Percentiles rank a stretch among this genome's conserved stretches.
Conservation (phyloP, 495 filamentous ascomycete genomes). For the Xeromyces bisporus region DNA sequence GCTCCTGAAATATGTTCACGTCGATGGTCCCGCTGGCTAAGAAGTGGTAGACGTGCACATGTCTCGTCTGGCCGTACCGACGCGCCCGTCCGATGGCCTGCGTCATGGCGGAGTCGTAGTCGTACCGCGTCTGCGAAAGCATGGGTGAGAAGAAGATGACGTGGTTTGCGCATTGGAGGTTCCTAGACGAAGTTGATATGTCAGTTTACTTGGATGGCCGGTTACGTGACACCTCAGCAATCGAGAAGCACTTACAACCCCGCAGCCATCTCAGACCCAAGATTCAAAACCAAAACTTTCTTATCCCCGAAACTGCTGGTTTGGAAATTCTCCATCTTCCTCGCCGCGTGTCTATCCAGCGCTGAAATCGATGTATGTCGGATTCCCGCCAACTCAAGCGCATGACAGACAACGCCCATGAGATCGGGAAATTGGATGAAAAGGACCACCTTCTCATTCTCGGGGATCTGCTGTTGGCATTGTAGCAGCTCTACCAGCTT, state of each 20-base stretch:
- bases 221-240: no score
- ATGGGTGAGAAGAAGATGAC: constrained; percentile 56
- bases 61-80: constrained; percentile 49
- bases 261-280: constrained; percentile 45
- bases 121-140: constrained; percentile 33
- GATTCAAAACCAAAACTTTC: constrained; percentile 48
- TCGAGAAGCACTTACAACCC: constrained; percentile 49
- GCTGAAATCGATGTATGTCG: constrained; percentile 14
- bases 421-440: constrained; percentile 36
- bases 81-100: constrained; percentile 57
- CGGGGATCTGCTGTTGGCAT: constrained; percentile 11
- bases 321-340: constrained; percentile 30
- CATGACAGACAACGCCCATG: constrained; percentile 16
- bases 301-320: constrained; percentile 12
- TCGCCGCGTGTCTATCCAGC: constrained; percentile 9
- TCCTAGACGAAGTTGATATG: constrained; percentile 25
- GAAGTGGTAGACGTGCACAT: constrained; percentile 56
- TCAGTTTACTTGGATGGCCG: neutral
- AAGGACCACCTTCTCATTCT: constrained; percentile 30
- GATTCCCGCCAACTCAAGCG: constrained; percentile 16
- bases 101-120: constrained; percentile 42
- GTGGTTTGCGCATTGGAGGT: constrained; percentile 61
- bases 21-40: constrained; percentile 48
- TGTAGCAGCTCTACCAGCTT: constrained; percentile 30
- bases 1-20: constrained; percentile 43